phyloP scores from a whole-genome alignment of 2,329 filamentous ascomycete genomes.

The Microsporum audouinii region DNA sequence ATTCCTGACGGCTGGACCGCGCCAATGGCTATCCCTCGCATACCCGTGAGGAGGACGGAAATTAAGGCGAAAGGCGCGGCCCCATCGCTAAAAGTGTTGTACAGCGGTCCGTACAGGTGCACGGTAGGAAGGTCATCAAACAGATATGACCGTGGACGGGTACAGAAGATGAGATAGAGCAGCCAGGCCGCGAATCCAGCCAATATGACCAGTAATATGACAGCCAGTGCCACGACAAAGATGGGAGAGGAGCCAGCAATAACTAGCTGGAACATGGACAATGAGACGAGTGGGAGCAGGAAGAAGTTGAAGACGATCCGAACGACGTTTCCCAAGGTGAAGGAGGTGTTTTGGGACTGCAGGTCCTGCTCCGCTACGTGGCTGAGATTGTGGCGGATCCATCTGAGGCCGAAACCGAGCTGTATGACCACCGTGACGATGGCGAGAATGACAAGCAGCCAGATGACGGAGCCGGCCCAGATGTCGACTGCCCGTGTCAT shows the following conservation, averaged over 20 bases:
- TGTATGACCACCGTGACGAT: slow-evolving; percentile 60
- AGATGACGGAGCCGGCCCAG: slow-evolving; percentile 90
- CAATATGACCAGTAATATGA: slow-evolving; percentile 60
- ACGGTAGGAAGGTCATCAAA: slow-evolving; percentile 91
- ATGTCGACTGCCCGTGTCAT: slow-evolving; percentile 66
- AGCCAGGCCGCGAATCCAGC: slow-evolving; percentile 67
- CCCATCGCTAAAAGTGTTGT: slow-evolving; percentile 95
- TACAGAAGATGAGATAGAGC: slow-evolving; percentile 65
- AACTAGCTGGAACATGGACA: slow-evolving; percentile 87
- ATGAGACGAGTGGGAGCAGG: slow-evolving; percentile 68
- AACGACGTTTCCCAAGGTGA: slow-evolving; percentile 66
- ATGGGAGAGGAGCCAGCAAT: slow-evolving; percentile 56
- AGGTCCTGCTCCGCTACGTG: slow-evolving; percentile 73
- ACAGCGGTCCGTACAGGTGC: slow-evolving; percentile 79
- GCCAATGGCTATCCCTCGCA: slow-evolving; percentile 81
- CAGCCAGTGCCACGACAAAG: slow-evolving; percentile 62
- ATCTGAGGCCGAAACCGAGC: slow-evolving; percentile 62
- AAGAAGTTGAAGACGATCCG: slow-evolving; percentile 90
- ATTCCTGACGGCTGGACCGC: slow-evolving; percentile 88
- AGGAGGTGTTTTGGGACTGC: slow-evolving; percentile 81
- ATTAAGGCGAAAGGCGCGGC: slow-evolving; percentile 82
- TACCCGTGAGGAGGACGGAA: slow-evolving; percentile 69
- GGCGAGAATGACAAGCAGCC: slow-evolving; percentile 67
- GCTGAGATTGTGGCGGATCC: slow-evolving; percentile 60
- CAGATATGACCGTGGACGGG: slow-evolving; percentile 70